These are phyloP conservation scores for Phycomyces nitens DNA, from an alignment of 192 early-diverging fungal genomes.

Conservation along the genomic window DNA sequence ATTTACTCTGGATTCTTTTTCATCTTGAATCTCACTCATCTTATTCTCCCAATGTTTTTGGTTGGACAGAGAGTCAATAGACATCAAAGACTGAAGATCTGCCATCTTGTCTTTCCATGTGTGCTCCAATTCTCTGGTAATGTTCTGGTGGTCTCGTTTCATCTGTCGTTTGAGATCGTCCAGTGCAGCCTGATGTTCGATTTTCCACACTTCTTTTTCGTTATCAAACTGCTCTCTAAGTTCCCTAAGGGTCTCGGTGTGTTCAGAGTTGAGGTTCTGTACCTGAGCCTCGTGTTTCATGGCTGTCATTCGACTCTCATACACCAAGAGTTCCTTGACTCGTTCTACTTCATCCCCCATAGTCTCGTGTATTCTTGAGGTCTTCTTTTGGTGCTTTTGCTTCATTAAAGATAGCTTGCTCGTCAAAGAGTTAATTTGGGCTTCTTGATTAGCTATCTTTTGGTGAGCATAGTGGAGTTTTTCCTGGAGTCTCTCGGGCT, in stretches of 20 bases:
- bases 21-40: not conserved
- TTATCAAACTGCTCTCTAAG: constrained; percentile 10
- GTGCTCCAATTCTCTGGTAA: not conserved
- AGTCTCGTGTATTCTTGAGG: not conserved
- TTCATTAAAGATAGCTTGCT: not conserved
- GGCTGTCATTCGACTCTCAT: not conserved
- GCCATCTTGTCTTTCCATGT: constrained; percentile 14
- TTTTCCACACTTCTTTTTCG: constrained; percentile 12
- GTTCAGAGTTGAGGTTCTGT: constrained; percentile 8
- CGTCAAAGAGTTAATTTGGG: not conserved
- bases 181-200: constrained; percentile 2
- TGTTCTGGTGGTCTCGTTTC: constrained; percentile 4
- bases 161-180: constrained; percentile 3
- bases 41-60: constrained; percentile 14
- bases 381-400: not conserved
- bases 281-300: constrained; percentile 11
- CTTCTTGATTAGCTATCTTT: not conserved
- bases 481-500: not conserved
- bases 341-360: not conserved
- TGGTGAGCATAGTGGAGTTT: not conserved
- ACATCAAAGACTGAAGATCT: constrained; percentile 13
- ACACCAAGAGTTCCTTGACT: not conserved
- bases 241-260: constrained; percentile 8
- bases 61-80: constrained; percentile 4
- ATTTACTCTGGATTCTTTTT: not conserved